phyloP scores from a whole-genome alignment of 1,284 basidiomycete genomes.

The Chondrostereum purpureum region DNA sequence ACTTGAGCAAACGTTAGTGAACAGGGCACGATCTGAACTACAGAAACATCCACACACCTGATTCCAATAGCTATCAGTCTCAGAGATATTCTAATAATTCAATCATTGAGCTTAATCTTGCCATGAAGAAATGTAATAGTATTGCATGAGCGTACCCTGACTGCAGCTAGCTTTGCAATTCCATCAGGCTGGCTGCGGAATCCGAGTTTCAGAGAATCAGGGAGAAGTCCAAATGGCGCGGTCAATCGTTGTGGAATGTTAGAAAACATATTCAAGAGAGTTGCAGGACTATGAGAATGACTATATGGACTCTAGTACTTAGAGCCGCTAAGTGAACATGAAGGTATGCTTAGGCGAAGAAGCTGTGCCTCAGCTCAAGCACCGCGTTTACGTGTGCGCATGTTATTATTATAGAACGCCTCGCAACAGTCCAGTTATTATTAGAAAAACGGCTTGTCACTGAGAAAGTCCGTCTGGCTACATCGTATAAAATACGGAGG shows the following conservation, averaged over 20 bases:
- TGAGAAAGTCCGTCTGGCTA: too few relatives aligned
- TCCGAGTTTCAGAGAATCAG: constrained; percentile 82
- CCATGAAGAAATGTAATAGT: constrained; percentile 8
- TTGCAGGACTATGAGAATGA: too few relatives aligned
- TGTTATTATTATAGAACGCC: too few relatives aligned
- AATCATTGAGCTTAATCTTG: background rate
- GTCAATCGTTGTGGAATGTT: constrained; percentile 65
- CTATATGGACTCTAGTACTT: too few relatives aligned
- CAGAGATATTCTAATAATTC: constrained; percentile 55
- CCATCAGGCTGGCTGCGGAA: constrained; percentile 80
- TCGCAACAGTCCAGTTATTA: too few relatives aligned
- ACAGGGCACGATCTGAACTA: background rate
- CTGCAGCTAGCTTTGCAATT: constrained; percentile 65
- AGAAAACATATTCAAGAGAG: constrained; percentile 54
- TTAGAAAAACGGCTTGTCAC: too few relatives aligned
- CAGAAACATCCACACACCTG: constrained; percentile 43
- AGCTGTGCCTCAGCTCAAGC: too few relatives aligned
- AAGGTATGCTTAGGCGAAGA: too few relatives aligned
- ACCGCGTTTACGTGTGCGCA: too few relatives aligned
- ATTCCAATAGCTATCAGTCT: constrained; percentile 77
- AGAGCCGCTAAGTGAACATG: too few relatives aligned
- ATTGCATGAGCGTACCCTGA: constrained; percentile 47
- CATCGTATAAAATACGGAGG: too few relatives aligned
- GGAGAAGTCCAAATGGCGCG: constrained; percentile 74
- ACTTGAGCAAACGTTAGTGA: constrained; percentile 40